These are phyloP conservation scores for Isochrysis galbana DNA, from an alignment of 78 protist species.

Conservation along the genomic window DNA sequence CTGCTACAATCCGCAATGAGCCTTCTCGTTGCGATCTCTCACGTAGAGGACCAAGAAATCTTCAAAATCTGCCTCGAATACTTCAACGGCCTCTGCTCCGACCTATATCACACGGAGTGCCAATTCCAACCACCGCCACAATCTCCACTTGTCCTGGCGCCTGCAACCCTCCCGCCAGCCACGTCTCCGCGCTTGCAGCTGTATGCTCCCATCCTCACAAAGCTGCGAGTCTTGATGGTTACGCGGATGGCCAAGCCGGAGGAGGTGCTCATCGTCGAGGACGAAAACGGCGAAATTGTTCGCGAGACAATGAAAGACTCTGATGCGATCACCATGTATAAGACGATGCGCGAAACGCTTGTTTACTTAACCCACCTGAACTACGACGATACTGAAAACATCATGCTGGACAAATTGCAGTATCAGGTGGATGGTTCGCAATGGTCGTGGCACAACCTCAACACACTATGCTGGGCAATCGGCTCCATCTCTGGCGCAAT, in stretches of 20 bases:
- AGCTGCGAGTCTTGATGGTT: constrained; percentile 86
- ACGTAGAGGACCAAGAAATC: constrained; percentile 77
- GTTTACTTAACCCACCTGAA: constrained; percentile 93
- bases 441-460: constrained; percentile 81
- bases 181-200: constrained; percentile 38
- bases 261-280: constrained; percentile 94
- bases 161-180: not conserved
- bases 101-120: constrained; percentile 44
- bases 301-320: constrained; percentile 84
- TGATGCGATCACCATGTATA: constrained; percentile 85
- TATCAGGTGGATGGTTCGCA: constrained; percentile 64
- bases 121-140: not conserved
- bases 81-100: constrained; percentile 75
- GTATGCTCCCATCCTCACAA: constrained; percentile 71
- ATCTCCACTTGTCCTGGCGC: constrained; percentile 5
- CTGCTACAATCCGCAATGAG: not conserved
- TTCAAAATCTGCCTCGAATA: constrained; percentile 96
- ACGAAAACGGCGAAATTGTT: constrained; percentile 93
- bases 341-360: constrained; percentile 68
- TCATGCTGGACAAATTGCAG: constrained; percentile 83
- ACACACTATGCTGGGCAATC: constrained; percentile 98
- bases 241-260: constrained; percentile 97
- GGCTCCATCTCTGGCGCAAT: constrained; percentile 98
- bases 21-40: constrained; percentile 72
- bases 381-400: constrained; percentile 81